Evolutionary conservation across 352 stramenopile genomes (phyloP).

Genomic region (Phytophthora tubulina): DNA sequence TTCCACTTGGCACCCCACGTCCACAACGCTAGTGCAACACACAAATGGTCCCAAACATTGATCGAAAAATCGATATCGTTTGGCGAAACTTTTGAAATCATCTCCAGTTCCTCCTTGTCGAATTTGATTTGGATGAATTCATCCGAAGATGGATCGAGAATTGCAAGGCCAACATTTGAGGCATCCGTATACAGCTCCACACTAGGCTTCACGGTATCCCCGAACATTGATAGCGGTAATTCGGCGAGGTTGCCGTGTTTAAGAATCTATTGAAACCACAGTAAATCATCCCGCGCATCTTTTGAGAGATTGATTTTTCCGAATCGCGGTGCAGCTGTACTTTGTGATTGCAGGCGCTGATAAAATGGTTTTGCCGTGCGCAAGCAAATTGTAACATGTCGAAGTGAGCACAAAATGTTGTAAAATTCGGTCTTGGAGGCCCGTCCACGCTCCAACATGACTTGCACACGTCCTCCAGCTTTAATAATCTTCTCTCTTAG

Average conservation of each 20-base stretch:
- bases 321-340: constrained; percentile 1
- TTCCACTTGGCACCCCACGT: constrained; percentile 28
- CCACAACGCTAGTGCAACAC: constrained; percentile 29
- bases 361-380: constrained; percentile 29
- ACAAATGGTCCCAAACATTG: constrained; percentile 44
- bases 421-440: constrained; percentile 20
- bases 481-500: constrained; percentile 32
- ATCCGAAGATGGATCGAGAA: constrained; percentile 14
- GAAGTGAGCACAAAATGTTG: constrained; percentile 35
- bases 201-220: not conserved
- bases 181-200: constrained; percentile 29
- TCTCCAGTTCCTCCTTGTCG: not conserved
- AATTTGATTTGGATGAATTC: constrained; percentile 24
- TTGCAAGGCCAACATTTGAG: not conserved
- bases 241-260: constrained; percentile 8
- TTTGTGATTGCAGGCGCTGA: constrained; percentile 17
- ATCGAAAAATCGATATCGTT: constrained; percentile 30
- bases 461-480: not conserved
- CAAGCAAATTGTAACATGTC: constrained; percentile 34
- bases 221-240: constrained; percentile 20
- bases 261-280: constrained; percentile 19
- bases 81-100: not conserved
- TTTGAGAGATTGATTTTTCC: not conserved
- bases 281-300: not conserved
- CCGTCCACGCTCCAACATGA: not conserved